phyloP scores from a whole-genome alignment of 2,329 filamentous ascomycete genomes.

The Parastagonospora nodorum region DNA sequence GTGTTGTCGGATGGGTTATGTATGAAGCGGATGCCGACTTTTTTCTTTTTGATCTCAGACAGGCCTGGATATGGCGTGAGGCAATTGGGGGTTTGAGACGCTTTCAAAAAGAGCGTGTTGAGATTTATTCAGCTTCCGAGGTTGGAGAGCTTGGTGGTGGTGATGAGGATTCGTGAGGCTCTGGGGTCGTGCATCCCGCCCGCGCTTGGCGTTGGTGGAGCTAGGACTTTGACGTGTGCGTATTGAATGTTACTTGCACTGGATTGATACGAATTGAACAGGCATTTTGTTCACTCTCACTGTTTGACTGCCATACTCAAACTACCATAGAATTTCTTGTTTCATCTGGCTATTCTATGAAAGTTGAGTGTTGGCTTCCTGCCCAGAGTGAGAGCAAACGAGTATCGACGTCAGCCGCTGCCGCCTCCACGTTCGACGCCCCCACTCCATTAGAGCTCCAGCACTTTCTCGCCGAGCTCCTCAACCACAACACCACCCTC shows the following conservation, averaged over 20 bases:
- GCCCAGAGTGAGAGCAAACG: too few species aligned
- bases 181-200: constrained; percentile 6
- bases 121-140: constrained; percentile 9
- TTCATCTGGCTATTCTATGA: too few species aligned
- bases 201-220: constrained; percentile 13
- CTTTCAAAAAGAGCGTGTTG: not conserved
- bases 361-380: too few species aligned
- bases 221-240: not conserved
- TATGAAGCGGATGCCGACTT: not conserved
- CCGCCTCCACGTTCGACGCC: constrained; percentile 16
- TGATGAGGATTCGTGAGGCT: constrained; percentile 21
- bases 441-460: constrained; percentile 8
- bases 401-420: constrained; percentile 22
- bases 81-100: not conserved
- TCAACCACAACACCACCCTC: not conserved
- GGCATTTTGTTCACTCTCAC: not conserved
- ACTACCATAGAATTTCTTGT: too few species aligned
- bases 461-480: constrained; percentile 10
- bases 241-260: not conserved
- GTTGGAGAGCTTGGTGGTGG: constrained; percentile 7
- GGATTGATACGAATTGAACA: not conserved
- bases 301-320: not conserved
- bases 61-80: not conserved
- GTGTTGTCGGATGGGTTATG: not conserved
- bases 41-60: not conserved